Base-by-base conservation (phyloP, 2,329 filamentous ascomycete species). In the Pseudogymnoascus sp. region DNA sequence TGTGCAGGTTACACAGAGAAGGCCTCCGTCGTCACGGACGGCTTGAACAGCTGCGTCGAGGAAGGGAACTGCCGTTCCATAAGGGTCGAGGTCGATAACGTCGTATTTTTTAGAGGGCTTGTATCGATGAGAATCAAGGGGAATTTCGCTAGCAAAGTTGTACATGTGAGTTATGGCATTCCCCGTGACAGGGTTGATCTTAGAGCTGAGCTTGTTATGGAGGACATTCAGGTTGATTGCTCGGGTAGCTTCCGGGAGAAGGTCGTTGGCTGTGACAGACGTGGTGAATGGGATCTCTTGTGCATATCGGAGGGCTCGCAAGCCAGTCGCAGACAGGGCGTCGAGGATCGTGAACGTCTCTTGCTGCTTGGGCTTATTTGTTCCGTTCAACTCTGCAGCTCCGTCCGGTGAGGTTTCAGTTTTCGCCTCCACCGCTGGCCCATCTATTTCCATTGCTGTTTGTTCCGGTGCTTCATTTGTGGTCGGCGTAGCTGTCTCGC, bases 151-250 rank as follows among this genome's bases (percentile, higher is more conserved):
- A 6, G 84, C 81, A 50, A 88, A 84, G 77, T 64, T 81, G 81
- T 97, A 97, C 93, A 99, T 97, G 74, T 96, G 90, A 3, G 85
- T 86, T 54, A 94, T 83, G 1, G 94, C 94, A 75, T 97, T 93
- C 47, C 90, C 88, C 34, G 87, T 86, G 32, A 86, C 88, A 4
- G 90, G 82, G 3, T 79, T 81, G 62, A 97, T 88, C 67, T 85
- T 88, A 57, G 84, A 79, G 47, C 83, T 77, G 1, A 96, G 79
- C 12, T 81, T 80, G 72, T 97, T 99, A 75, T 97, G 89, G 64
- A 86, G 78, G 35, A 94, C 86, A 70, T 99, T 99, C 67, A 88
- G 79, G 68, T 85, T 83, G 72, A 99, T 97, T 3, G 90, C 87
- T 58, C 88, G 81, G 1, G 90, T 87, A 2, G 92, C 92, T 1